phyloP scores from a whole-genome alignment of 768 basidiomycete genomes.

The Boletus subcaerulescens region DNA sequence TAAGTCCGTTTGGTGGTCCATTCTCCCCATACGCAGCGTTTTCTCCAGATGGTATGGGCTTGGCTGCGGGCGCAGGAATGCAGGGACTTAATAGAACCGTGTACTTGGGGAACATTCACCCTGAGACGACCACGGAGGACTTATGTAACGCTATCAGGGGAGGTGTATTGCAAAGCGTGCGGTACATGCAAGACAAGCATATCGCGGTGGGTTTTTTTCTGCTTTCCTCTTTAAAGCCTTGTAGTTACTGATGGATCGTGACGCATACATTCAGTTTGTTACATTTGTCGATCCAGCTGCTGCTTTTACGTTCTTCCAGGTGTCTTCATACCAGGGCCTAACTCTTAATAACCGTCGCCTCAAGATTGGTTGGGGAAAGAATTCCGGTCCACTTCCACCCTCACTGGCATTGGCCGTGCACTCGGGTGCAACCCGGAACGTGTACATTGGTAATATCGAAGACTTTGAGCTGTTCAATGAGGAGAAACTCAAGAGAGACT shows the following conservation, averaged over 20 bases:
- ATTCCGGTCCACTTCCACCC: slow-evolving; percentile 82
- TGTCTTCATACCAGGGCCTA: slow-evolving; percentile 85
- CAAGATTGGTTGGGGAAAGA: slow-evolving; percentile 99
- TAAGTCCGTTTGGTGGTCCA: slow-evolving; percentile 32
- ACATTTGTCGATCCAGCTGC: slow-evolving; percentile 94
- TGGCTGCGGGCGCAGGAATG: slow-evolving; percentile 30
- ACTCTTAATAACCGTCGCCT: slow-evolving; percentile 90
- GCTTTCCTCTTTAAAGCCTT: background rate
- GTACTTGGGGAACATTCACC: slow-evolving; percentile 94
- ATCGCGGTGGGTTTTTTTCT: slow-evolving; percentile 68
- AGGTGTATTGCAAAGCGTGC: slow-evolving; percentile 92
- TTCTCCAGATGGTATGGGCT: slow-evolving; percentile 39
- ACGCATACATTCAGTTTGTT: slow-evolving; percentile 61
- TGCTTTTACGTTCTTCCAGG: slow-evolving; percentile 92
- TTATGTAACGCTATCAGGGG: slow-evolving; percentile 95
- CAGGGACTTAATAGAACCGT: slow-evolving; percentile 86
- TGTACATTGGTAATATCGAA: slow-evolving; percentile 93
- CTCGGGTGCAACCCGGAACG: slow-evolving; percentile 91
- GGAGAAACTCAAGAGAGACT: slow-evolving; percentile 88
- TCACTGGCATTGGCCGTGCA: slow-evolving; percentile 86
- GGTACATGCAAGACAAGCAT: slow-evolving; percentile 96
- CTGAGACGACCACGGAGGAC: slow-evolving; percentile 93
- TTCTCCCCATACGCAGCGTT: slow-evolving; percentile 53
- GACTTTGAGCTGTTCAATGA: slow-evolving; percentile 93
- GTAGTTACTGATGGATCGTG: slow-evolving; percentile 2